Evolutionary conservation across 176 grass and related monocot species (phyloP), one percentile per base, ranked within the genome.

Genomic region (Pontederia paniculata): DNA sequence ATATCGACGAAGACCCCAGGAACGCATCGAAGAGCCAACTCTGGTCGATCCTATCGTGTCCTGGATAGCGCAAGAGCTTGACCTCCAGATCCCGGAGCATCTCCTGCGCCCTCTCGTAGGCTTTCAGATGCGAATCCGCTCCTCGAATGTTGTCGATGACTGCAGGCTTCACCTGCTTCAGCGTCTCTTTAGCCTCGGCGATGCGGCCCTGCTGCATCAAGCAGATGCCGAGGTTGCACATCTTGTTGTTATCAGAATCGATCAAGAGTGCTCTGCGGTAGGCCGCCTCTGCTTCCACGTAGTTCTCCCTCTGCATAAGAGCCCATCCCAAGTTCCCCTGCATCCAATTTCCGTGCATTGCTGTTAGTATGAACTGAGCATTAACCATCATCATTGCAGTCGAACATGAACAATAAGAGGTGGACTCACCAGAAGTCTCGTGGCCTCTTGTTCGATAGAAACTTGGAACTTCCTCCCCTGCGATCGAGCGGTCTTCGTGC

Each of bases 171-270:
- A 98, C 93, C 72, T 91, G 86, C 80, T 84, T 98, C 72, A 98
- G 77, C n/a, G 88, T 82, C 48, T 98, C 86, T 70, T 98, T 98
- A n/a, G 93, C 93, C 74, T 91, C 93, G 11, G 74, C 71, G 55
- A 98, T 82, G 44, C 80, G 65, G 12, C 86, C 83, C 62, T 88
- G 93, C 69, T 98, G 85, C 83, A 98, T 81, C 57, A 98, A 72
- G 69, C 86, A 98, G 65, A 98, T 91, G 5, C 93, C 93, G 25
- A 98, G 72, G 55, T 98, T 98, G 83, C 93, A 98, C 93, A 88
- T 88, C 76, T 98, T 98, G 77, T 98, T 98, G 86, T 91, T 91
- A 60, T 98, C 93, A 15, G 77, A 28, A n/a, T 80, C 86, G 55
- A 98, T 88, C 58, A 79, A 54, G 31, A 98, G 75, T 17, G 93